A percentile compares a stretch with the other conserved stretches of the same genome.
phyloP scores from a whole-genome alignment of 192 early-diverging fungal species.

The Geranomyces michiganensis region DNA sequence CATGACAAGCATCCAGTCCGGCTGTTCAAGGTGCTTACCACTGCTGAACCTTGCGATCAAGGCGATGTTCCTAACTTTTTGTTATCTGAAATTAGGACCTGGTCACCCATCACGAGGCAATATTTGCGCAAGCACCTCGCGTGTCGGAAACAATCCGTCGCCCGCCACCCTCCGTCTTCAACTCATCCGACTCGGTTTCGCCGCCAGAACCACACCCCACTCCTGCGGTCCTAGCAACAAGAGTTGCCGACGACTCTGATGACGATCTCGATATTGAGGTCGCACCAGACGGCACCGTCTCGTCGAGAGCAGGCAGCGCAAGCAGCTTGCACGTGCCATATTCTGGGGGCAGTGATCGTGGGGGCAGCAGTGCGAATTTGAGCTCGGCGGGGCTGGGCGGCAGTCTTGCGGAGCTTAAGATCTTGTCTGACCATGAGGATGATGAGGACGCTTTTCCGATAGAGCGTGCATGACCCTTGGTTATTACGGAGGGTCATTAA shows the following conservation, averaged over 20 bases:
- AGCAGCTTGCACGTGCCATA: not conserved
- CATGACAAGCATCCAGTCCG: slow-evolving; percentile 53
- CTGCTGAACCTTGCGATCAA: not conserved
- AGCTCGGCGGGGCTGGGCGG: slow-evolving; percentile 1
- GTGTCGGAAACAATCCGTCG: slow-evolving; percentile 7
- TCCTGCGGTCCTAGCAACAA: not conserved
- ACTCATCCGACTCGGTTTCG: not conserved
- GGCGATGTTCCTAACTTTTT: slow-evolving; percentile 6
- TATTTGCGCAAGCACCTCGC: slow-evolving; percentile 22
- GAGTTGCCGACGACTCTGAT: slow-evolving; percentile 14
- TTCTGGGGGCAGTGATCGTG: no score
- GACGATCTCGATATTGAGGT: slow-evolving; percentile 31
- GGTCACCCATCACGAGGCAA: slow-evolving; percentile 25
- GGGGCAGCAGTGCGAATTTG: not conserved
- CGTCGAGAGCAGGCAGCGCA: slow-evolving; percentile 13
- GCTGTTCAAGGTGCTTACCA: slow-evolving; percentile 39
- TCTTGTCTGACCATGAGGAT: not conserved
- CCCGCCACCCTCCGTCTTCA: not conserved
- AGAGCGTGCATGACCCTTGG: no score
- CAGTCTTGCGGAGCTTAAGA: not conserved
- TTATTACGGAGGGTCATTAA: no score
- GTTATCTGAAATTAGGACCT: not conserved
- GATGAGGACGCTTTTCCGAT: not conserved
- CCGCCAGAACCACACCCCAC: not conserved
- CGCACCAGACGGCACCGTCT: slow-evolving; percentile 22